Base-by-base conservation (phyloP, 2,329 filamentous ascomycete genomes). In the Eurotiales sp. region DNA sequence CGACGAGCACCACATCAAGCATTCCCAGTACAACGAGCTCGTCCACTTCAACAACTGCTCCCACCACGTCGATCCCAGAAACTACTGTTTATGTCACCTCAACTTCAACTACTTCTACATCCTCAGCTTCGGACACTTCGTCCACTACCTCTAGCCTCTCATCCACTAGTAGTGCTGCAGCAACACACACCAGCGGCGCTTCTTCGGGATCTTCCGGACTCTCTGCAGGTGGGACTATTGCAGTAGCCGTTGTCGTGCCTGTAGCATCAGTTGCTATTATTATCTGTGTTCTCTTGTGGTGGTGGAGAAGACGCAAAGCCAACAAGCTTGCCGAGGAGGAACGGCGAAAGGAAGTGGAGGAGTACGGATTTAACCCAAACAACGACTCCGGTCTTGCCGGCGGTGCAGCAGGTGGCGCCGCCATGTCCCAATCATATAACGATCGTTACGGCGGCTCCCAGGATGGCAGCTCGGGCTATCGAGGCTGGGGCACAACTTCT, bases 351-450 rank as follows among this genome's bases (percentile, higher is more conserved):
- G 93, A 99, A 71, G 90, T 96, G 10, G 92, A 97, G 68, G 93
- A 97, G 66, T 97, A 97, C 67, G 86, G 88, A 27, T 97, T 91
- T 77, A 97, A 97, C 69, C 93, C 93, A n/a, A 97, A 97, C 71
- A 86, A 90, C 54, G 91, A 96, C 65, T 90, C 91, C 0, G 90
- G 87, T 1, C 77, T 96, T 11, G 83, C 83, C 7, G 77, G 81
- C 14, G 75, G 72, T 22, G 72, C 77, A 47, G 76, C 62, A 8
- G 75, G 81, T 12, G 75, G 71, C 22, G 72, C 77, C 49, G 75
- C 62, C 8, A 43, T 50, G 47, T 42, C 39, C 27, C 44, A 39
- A 34, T 70, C 67, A 36, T 74, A 74, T 45, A 70, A 64, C 29
- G 51, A 53, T 15, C 51, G 46, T 40, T 53, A 54, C 22, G 39